phyloP scores from a whole-genome alignment of 164 flowering plant species.

The Vitis vinifera region ASM3070453v1 NC_081812.1:19995001-19995500 shows the following conservation, averaged over 20 bases:
- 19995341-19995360: too few species aligned
- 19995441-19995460: too few species aligned
- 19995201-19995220: slow-evolving; percentile 1
- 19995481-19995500: too few species aligned
- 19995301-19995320: not conserved
- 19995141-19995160: slow-evolving; percentile 5
- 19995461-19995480: too few species aligned
- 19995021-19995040: not conserved
- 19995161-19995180: slow-evolving; percentile 7
- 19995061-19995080: not conserved
- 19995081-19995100: slow-evolving; percentile 7
- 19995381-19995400: too few species aligned
- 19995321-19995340: not conserved
- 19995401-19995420: too few species aligned
- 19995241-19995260: not conserved
- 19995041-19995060: not conserved
- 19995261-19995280: slow-evolving; percentile 22
- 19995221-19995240: slow-evolving; percentile 4
- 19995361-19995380: too few species aligned
- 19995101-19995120: not conserved
- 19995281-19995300: not conserved
- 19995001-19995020: not conserved
- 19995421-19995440: too few species aligned
- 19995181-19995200: not conserved
- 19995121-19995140: not conserved